Conservation (phyloP, 2,329 filamentous ascomycete genomes). For the Monilinia vaccinii-corymbosi region DNA sequence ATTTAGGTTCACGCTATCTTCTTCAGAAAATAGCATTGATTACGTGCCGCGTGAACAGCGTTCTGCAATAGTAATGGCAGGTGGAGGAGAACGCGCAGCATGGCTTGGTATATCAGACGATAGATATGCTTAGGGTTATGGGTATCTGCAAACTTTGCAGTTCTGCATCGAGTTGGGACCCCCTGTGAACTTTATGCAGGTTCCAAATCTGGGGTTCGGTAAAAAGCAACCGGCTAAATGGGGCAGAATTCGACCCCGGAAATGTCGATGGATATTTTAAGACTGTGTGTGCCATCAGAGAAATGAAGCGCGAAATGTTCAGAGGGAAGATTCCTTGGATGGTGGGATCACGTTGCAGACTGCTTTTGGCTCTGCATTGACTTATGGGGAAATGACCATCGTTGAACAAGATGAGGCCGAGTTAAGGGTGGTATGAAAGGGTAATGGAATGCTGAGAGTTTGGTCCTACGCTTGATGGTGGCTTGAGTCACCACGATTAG, state of each 20-base stretch:
- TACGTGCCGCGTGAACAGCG: conserved; percentile 15
- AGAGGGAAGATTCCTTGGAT: not conserved
- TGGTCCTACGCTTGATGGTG: not conserved
- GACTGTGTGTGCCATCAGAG: not conserved
- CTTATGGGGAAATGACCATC: conserved; percentile 8
- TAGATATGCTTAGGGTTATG: conserved; percentile 20
- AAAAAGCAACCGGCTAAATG: conserved; percentile 19
- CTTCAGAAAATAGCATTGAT: conserved; percentile 15
- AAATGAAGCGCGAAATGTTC: not conserved
- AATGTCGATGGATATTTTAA: not conserved
- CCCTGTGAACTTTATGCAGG: conserved; percentile 26
- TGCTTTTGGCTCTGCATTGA: not conserved
- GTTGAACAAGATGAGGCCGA: not conserved
- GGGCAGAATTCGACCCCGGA: not conserved
- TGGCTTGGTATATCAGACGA: conserved; percentile 25
- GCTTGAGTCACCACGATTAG: not conserved
- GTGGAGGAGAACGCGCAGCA: not conserved
- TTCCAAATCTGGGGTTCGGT: conserved; percentile 27
- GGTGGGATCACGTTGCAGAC: conserved; percentile 6
- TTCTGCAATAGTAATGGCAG: not conserved
- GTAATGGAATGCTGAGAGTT: not conserved
- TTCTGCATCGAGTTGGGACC: conserved; percentile 12
- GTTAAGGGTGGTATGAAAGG: not conserved
- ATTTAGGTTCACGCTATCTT: conserved; percentile 19
- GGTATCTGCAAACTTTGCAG: conserved; percentile 10